Base-by-base conservation (phyloP, 2,329 filamentous ascomycete genomes). In the Sphaerulina populicola region DNA sequence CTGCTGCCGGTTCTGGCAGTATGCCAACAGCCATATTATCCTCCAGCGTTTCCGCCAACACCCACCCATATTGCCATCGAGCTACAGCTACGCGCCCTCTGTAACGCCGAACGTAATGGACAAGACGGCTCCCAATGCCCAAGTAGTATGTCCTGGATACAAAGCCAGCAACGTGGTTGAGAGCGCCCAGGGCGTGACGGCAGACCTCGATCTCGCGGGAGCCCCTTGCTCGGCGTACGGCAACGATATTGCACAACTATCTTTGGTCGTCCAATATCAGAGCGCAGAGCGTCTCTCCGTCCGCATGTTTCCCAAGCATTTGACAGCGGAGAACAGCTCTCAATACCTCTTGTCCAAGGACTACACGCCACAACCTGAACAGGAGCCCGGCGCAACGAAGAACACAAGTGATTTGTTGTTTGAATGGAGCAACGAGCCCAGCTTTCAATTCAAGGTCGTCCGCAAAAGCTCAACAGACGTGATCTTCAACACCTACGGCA, bases 401-500 rank as follows among this genome's bases (percentile, higher is more conserved):
- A 36, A 33, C 33, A 56, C 36, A 8, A 64, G 62, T 49, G 62
- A 67, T 31, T 53, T 67, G 3, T 11, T 49, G 3, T 65, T 67
- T 46, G 46, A 50, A n/a, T 67, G 62, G 62, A 63, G 44, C 47
- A 65, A 66, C 36, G 44, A 57, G 2, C 64, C 63, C 2, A 62
- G 53, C 43, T 67, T 66, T 50, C 64, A 65, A 31, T 66, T 66
- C 54, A 27, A 53, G 21, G 47, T 67, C 40, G 30, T 54, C 3
- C 59, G 64, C 10, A 53, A 48, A 12, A 51, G 42, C 42, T 54
- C 55, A 5, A 60, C 58, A 5, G 65, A 66, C 36, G 55, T 61
- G 6, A 29, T 67, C 29, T 65, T 66, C 59, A 54, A 58, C 27
- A 66, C 63, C 2, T 65, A 57, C 35, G 64, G 65, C 29, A 59